Percentiles rank a stretch among this genome's conserved stretches.
Evolutionary conservation across 129 eudicot genomes (phyloP).

Genomic region (Pittosporum tobira): DNA sequence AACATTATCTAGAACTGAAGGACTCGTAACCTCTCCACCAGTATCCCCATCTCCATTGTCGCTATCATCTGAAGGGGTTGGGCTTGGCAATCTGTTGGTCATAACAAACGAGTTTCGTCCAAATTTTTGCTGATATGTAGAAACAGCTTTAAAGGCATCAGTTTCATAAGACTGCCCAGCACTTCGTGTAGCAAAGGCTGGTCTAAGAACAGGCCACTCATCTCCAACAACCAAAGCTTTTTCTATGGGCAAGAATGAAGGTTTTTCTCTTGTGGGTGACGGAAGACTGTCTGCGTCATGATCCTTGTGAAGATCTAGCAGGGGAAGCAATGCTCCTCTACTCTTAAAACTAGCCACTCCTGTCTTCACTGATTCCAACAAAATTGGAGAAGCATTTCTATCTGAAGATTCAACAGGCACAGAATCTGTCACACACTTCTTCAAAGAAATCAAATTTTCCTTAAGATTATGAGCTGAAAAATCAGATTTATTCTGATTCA

Average conservation of each 20-base stretch:
- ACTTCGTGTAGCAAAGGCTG: conserved; percentile 21
- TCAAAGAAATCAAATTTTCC: conserved; percentile 16
- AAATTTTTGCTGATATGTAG: conserved; percentile 87
- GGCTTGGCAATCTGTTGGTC: conserved; percentile 78
- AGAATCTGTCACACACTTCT: conserved; percentile 20
- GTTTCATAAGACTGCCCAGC: conserved; percentile 67
- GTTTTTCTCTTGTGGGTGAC: conserved; percentile 74
- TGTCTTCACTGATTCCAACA: conserved; percentile 28
- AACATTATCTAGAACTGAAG: conserved; percentile 17
- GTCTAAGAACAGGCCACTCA: conserved; percentile 61
- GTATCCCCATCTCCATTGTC: conserved; percentile 55
- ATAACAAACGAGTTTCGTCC: conserved; percentile 40
- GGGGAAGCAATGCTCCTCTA: conserved; percentile 50
- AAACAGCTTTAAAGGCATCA: conserved; percentile 82
- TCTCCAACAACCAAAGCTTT: conserved; percentile 29
- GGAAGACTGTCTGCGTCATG: conserved; percentile 97
- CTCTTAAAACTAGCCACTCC: conserved; percentile 33
- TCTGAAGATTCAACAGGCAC: conserved; percentile 17
- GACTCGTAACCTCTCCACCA: conserved; percentile 74
- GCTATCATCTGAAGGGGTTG: conserved; percentile 94
- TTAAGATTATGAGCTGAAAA: conserved; percentile 12
- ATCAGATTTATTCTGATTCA: conserved; percentile 18
- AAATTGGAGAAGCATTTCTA: conserved; percentile 11
- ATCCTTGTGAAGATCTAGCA: conserved; percentile 90
- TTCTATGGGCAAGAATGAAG: conserved; percentile 33